phyloP scores from a whole-genome alignment of 495 filamentous ascomycete genomes.

The Aspergillus bridgeri region DNA sequence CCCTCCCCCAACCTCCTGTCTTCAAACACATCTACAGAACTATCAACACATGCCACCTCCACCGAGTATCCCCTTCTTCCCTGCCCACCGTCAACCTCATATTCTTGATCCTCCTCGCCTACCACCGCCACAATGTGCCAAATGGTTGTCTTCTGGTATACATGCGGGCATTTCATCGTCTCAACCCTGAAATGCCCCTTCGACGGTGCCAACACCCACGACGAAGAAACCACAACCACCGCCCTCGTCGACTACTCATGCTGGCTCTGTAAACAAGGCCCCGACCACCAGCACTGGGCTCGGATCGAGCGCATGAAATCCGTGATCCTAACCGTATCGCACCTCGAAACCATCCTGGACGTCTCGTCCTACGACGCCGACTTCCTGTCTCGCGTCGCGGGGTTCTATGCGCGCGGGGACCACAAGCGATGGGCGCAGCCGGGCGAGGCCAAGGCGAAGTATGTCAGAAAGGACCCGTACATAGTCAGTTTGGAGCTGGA shows the following conservation, averaged over 20 bases:
- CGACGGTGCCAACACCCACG: neutral
- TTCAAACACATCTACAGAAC: too few relatives aligned
- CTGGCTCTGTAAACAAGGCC: neutral
- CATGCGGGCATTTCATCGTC: neutral
- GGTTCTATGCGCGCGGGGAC: constrained; percentile 11
- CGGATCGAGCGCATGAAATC: neutral
- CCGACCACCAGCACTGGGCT: neutral
- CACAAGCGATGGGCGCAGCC: constrained; percentile 8
- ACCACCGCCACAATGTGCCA: neutral
- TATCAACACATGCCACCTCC: too few relatives aligned
- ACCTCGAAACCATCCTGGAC: constrained; percentile 4
- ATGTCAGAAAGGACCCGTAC: neutral
- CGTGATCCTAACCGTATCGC: neutral
- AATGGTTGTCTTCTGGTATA: constrained; percentile 1
- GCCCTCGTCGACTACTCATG: neutral
- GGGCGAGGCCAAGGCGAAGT: neutral
- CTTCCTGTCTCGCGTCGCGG: constrained; percentile 1
- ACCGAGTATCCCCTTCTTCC: too few relatives aligned
- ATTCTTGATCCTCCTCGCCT: neutral
- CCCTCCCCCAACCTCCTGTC: too few relatives aligned
- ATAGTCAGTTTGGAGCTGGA: neutral
- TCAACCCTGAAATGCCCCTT: neutral
- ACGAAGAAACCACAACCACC: neutral
- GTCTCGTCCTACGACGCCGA: neutral
- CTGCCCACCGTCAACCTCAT: too few relatives aligned